Conservation (phyloP, 164 flowering plant genomes). For the Pachysandra terminalis region DNA sequence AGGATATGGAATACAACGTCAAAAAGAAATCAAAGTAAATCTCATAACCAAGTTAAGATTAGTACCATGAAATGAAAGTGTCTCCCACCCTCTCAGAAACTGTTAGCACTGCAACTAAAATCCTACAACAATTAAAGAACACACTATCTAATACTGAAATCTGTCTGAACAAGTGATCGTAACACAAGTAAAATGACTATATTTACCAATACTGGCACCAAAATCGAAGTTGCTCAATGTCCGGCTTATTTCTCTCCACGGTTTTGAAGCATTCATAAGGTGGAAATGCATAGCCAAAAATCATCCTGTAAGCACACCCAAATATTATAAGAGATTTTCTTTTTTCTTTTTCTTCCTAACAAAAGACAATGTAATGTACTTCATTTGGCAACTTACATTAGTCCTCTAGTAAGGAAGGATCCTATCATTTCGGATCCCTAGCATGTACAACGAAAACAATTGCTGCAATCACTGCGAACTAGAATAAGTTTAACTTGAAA, state of each 20-base stretch:
- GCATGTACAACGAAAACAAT: constrained; percentile 5
- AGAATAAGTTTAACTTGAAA: background rate
- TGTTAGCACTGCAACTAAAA: constrained; percentile 83
- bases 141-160: background rate
- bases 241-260: constrained; percentile 88
- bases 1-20: background rate
- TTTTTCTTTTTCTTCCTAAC: background rate
- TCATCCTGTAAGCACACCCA: constrained; percentile 57
- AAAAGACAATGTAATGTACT: background rate
- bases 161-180: background rate
- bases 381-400: constrained; percentile 52
- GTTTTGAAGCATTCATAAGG: constrained; percentile 92
- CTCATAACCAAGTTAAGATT: background rate
- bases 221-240: constrained; percentile 87
- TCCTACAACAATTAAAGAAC: constrained; percentile 47
- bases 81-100: constrained; percentile 88
- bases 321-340: background rate
- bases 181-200: background rate
- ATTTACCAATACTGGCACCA: constrained; percentile 98
- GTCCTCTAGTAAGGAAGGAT: constrained; percentile 74
- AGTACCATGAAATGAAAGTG: constrained; percentile 83
- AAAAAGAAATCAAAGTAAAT: background rate
- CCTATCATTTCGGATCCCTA: constrained; percentile 68
- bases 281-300: constrained; percentile 95
- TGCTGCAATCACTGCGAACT: background rate